Percentiles rank a stretch among this genome's conserved stretches.
These are phyloP conservation scores for Boletus rubropictus DNA, from an alignment of 768 basidiomycete genomes.

Conservation along the genomic window DNA sequence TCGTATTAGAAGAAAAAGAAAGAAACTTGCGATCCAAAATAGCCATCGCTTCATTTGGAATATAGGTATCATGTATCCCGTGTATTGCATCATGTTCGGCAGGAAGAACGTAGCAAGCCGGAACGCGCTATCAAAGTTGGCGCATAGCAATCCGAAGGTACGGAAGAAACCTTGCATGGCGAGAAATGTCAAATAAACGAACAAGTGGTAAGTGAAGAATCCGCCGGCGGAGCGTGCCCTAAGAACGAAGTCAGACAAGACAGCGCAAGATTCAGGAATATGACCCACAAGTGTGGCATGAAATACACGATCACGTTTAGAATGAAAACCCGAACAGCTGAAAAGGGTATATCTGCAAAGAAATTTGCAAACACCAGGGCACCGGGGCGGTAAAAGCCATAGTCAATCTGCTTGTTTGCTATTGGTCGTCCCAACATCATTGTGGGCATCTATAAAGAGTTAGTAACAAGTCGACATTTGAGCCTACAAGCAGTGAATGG, in stretches of 20 bases:
- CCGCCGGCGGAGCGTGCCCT: slow-evolving; percentile 34
- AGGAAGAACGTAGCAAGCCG: slow-evolving; percentile 62
- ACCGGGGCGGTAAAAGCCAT: slow-evolving; percentile 62
- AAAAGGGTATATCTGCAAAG: slow-evolving; percentile 65
- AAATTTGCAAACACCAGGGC: slow-evolving; percentile 63
- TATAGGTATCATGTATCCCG: slow-evolving; percentile 64
- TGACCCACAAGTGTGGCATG: slow-evolving; percentile 47
- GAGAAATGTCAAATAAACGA: slow-evolving; percentile 59
- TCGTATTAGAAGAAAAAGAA: background rate
- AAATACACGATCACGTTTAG: slow-evolving; percentile 69
- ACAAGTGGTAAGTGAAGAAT: slow-evolving; percentile 59
- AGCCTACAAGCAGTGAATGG: background rate
- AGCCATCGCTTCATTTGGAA: slow-evolving; percentile 74
- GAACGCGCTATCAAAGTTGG: slow-evolving; percentile 50
- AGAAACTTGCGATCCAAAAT: slow-evolving; percentile 68
- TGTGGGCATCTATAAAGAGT: slow-evolving; percentile 46
- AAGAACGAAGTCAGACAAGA: slow-evolving; percentile 2
- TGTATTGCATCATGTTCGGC: slow-evolving; percentile 69
- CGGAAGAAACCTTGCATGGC: slow-evolving; percentile 85
- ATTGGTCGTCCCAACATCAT: slow-evolving; percentile 82
- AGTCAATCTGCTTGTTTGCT: slow-evolving; percentile 60
- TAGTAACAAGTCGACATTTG: slow-evolving; percentile 1
- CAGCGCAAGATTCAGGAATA: slow-evolving; percentile 10
- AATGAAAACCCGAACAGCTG: slow-evolving; percentile 49
- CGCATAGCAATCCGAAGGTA: slow-evolving; percentile 54